Base-by-base conservation (phyloP, 148 eudicot genomes). In the Rhododendron williamsianum region DNA sequence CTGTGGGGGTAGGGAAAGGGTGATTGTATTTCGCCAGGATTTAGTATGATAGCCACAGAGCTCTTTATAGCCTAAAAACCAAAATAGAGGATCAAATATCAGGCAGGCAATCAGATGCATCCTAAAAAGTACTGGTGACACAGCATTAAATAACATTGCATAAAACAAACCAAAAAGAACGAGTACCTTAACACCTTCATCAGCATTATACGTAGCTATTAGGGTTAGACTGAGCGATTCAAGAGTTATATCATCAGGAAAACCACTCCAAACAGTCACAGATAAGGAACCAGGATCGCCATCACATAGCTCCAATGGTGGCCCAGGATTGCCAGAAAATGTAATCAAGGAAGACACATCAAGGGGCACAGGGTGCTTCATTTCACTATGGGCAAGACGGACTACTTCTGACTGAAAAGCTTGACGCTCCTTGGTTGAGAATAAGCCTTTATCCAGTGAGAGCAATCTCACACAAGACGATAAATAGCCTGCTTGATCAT, bases 301-400 rank as follows among this genome's bases (percentile, higher is more conserved):
- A 89, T 96, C 98, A 90, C 97, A 96, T 76, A 96, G 88, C 88
- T 92, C 91, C 84, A 96, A 76, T n/a, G 95, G 94, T 52, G 94
- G 93, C 71, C 99, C 99, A 73, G 94, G 91, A 89, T 88, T 93
- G 25, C 98, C 95, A 30, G 99, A 93, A 92, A 96, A 96, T 74
- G 99, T 96, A 76, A 96, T 92, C 87, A 96, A 90, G 58, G 98
- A 95, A 12, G 99, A 96, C 67, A 97, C 99, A 85, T 97, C 99
- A 49, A 97, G 90, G 76, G 98, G 98, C 81, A 97, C 98, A 41
- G 98, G 98, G 85, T 93, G 90, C 90, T 97, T 90, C 98, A 95
- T 95, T 87, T 97, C 95, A 87, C 98, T 87, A 82, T 95, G 98
- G 25, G 99, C 99, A 87, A 95, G 95, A 84, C 85, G 87, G 80